Evolutionary conservation across 1,284 basidiomycete species (phyloP).

Genomic region (Puccinia polysora): DNA sequence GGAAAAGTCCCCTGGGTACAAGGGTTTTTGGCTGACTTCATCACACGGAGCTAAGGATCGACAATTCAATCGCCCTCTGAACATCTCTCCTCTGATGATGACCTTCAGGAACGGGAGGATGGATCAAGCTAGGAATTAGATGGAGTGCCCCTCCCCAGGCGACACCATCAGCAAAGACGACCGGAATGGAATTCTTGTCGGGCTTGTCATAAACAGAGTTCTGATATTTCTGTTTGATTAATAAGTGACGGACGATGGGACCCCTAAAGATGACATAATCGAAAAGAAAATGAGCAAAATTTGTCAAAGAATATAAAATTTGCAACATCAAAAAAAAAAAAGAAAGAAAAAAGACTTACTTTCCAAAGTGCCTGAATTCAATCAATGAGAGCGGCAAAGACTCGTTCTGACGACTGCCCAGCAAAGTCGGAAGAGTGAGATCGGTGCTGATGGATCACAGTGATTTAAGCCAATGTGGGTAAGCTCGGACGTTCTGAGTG

Average conservation of each 20-base stretch:
- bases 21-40: too few relatives aligned
- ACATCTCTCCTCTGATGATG: conserved; percentile 4
- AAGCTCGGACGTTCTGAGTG: too few relatives aligned
- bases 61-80: conserved; percentile 12
- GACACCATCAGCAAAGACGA: conserved; percentile 13
- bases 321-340: background rate
- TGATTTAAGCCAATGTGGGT: background rate
- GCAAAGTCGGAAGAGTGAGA: conserved; percentile 48
- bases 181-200: conserved; percentile 14
- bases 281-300: background rate
- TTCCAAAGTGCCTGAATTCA: conserved; percentile 44
- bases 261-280: too few relatives aligned
- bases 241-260: conserved; percentile 11
- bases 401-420: conserved; percentile 47
- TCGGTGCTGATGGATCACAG: conserved; percentile 38
- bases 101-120: conserved; percentile 24
- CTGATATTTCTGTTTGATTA: background rate
- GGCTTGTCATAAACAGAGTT: background rate
- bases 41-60: conserved; percentile 7
- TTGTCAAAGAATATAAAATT: background rate
- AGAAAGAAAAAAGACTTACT: background rate
- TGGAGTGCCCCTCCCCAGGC: conserved; percentile 38
- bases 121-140: conserved; percentile 8
- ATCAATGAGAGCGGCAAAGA: conserved; percentile 48
- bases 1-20: too few relatives aligned